phyloP scores from a whole-genome alignment of 1,139 yeast genomes.

The Blastobotrys indianensis region DNA sequence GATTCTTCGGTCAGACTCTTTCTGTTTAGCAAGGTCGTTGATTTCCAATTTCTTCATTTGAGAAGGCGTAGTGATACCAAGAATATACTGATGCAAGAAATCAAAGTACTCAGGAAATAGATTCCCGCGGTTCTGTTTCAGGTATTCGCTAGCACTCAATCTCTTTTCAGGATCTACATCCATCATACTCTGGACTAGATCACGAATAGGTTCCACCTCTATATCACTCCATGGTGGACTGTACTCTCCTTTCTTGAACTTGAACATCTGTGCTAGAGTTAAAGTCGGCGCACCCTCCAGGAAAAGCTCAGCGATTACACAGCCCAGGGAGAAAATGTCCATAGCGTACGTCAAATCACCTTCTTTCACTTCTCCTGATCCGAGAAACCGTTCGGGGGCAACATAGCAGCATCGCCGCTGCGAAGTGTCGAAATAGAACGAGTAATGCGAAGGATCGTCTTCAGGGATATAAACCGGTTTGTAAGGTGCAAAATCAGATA shows the following conservation, averaged over 20 bases:
- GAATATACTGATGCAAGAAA: constrained; percentile 64
- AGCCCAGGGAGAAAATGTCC: constrained; percentile 90
- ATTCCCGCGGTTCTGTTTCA: constrained; percentile 42
- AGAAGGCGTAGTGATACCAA: constrained; percentile 37
- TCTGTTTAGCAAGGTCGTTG: constrained; percentile 29
- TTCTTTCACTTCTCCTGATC: constrained; percentile 31
- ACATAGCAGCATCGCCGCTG: constrained; percentile 81
- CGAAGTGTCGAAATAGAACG: constrained; percentile 88
- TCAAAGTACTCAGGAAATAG: constrained; percentile 68
- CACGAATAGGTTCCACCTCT: constrained; percentile 45
- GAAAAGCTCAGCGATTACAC: constrained; percentile 86
- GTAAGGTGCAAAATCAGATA: constrained; percentile 77
- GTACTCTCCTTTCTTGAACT: constrained; percentile 66
- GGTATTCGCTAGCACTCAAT: constrained; percentile 47
- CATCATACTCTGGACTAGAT: constrained; percentile 58
- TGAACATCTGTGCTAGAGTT: constrained; percentile 79
- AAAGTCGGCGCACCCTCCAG: constrained; percentile 83
- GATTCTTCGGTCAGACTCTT: constrained; percentile 55
- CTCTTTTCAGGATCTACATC: constrained; percentile 56
- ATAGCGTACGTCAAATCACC: constrained; percentile 53
- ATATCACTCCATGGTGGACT: constrained; percentile 55
- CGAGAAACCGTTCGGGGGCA: constrained; percentile 86
- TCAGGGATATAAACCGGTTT: constrained; percentile 88
- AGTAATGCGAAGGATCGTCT: constrained; percentile 90
- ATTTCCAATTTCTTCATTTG: constrained; percentile 14